Conservation (phyloP, 1,284 basidiomycete genomes). For the Leccinum proliferum region DNA sequence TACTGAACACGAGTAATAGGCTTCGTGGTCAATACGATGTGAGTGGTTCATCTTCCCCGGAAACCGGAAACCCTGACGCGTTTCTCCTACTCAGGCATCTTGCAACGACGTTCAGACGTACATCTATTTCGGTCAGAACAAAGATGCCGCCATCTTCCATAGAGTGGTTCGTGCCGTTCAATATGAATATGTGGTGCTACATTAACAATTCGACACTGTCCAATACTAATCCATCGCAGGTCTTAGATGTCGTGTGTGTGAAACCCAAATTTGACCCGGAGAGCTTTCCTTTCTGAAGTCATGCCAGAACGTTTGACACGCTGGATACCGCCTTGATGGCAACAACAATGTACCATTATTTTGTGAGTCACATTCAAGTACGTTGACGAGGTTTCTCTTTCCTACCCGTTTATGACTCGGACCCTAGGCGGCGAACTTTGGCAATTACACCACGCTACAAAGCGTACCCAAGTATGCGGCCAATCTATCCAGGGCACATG, state of each 20-base stretch:
- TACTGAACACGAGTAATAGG: constrained; percentile 6
- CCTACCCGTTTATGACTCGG: neutral
- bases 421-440: constrained; percentile 1
- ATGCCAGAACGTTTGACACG: constrained; percentile 1
- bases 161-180: neutral
- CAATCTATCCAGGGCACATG: neutral
- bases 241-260: constrained; percentile 2
- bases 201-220: neutral
- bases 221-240: neutral
- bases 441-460: constrained; percentile 1
- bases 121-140: constrained; percentile 6
- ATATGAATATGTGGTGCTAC: neutral
- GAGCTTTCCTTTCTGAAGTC: neutral
- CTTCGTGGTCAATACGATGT: constrained; percentile 7
- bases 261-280: neutral
- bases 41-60: neutral
- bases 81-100: constrained; percentile 6
- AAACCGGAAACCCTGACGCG: neutral
- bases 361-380: neutral
- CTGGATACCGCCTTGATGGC: constrained; percentile 2
- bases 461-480: constrained; percentile 1
- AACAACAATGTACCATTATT: constrained; percentile 2
- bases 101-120: constrained; percentile 8
- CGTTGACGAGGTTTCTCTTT: neutral
- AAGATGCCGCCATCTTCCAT: constrained; percentile 1